Conservation (phyloP, 1,139 yeast genomes). For the Maudiozyma humilis region DNA sequence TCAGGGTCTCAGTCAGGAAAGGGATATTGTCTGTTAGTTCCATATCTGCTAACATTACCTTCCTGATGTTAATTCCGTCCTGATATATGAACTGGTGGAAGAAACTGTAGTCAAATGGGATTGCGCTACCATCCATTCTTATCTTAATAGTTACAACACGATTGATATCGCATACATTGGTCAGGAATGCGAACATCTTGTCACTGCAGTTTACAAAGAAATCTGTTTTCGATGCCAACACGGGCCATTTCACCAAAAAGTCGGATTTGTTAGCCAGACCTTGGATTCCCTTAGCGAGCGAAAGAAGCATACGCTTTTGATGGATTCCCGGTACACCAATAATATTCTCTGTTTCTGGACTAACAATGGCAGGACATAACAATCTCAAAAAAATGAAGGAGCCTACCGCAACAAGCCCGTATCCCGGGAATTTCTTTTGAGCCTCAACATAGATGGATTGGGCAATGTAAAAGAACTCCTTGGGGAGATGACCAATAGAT, state of each 20-base stretch:
- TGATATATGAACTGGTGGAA: slow-evolving; percentile 60
- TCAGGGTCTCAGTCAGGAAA: slow-evolving; percentile 21
- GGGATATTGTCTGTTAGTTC: slow-evolving; percentile 22
- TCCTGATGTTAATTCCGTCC: slow-evolving; percentile 50
- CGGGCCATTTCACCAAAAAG: slow-evolving; percentile 52
- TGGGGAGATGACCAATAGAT: slow-evolving; percentile 55
- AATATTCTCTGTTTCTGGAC: slow-evolving; percentile 67
- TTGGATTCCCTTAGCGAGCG: slow-evolving; percentile 79
- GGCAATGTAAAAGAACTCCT: slow-evolving; percentile 67
- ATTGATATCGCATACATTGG: slow-evolving; percentile 28
- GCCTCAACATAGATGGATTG: slow-evolving; percentile 62
- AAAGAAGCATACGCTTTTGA: slow-evolving; percentile 66
- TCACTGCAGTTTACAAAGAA: slow-evolving; percentile 40
- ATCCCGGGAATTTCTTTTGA: slow-evolving; percentile 53
- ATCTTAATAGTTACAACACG: slow-evolving; percentile 18
- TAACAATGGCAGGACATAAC: slow-evolving; percentile 84
- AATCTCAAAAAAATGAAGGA: slow-evolving; percentile 80
- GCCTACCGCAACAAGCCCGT: slow-evolving; percentile 66
- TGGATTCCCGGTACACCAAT: slow-evolving; percentile 35
- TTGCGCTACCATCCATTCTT: slow-evolving; percentile 17
- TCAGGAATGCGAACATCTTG: slow-evolving; percentile 44
- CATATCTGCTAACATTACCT: slow-evolving; percentile 30
- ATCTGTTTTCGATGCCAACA: slow-evolving; percentile 37
- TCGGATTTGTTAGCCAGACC: slow-evolving; percentile 77
- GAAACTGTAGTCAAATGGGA: slow-evolving; percentile 41